Evolutionary conservation across 371 early-diverging fungal genomes (phyloP), one percentile per base, ranked within the genome.

Genomic region (Rhizomucor pusillus): DNA sequence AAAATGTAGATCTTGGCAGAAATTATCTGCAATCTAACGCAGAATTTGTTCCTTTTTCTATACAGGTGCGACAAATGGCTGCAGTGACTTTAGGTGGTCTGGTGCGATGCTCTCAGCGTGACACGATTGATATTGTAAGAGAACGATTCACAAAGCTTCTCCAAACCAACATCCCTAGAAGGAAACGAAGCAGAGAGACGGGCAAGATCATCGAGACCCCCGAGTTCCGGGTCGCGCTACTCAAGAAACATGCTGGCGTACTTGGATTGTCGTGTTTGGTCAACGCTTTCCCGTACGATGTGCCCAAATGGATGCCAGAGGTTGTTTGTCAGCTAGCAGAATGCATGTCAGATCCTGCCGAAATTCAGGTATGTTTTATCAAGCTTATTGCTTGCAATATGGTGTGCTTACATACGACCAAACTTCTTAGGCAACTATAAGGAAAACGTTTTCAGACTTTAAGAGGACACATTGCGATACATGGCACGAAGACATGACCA

Each of bases 391-490:
- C n/a, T n/a, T n/a, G n/a, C n/a, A n/a, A n/a, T n/a, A n/a, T n/a
- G n/a, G n/a, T n/a, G n/a, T n/a, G n/a, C n/a, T n/a, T 36, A 47
- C 10, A 23, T 11, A 18, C 33, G 7, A 19, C 37, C 39, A 54
- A 19, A 18, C 0, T 72, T n/a, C n/a, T n/a, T n/a, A 89, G 84
- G 62, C 89, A 11, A 90, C 96, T 6, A 87, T 93, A 3, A 80
- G 88, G 55, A 88, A 89, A 55, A 88, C 90, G 16, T 95, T 94
- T 74, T 86, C 93, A 5, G 94, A 95, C 54, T 96, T 96, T 65
- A 75, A 86, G 63, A 73, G 95, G 48, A 94, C 96, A 1, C 96
- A 96, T 62, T 92, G 92, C 50, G 96, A 96, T 59, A 90, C 90
- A 3, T 95, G 96, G 96, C 90, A 91, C 49, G 90, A 94, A 57